These are phyloP conservation scores for Purpureocillium takamizusanense DNA, from an alignment of 2,329 filamentous ascomycete genomes.

Conservation along the genomic window DNA sequence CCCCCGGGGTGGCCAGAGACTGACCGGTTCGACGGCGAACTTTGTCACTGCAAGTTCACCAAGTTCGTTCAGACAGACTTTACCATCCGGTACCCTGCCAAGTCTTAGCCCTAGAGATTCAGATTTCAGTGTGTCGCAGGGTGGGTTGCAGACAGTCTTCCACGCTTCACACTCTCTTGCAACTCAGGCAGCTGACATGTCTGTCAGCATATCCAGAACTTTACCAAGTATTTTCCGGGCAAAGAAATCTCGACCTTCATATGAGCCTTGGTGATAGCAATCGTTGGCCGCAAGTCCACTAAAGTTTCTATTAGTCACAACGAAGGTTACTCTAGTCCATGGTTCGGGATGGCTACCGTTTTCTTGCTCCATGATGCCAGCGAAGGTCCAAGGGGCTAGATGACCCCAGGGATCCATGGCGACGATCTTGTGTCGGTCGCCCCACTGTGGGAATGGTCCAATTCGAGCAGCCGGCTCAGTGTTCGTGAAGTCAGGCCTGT, in stretches of 20 bases:
- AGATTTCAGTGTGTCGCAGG: not conserved
- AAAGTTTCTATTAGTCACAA: slow-evolving; percentile 5
- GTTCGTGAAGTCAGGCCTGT: slow-evolving; percentile 54
- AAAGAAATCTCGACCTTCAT: slow-evolving; percentile 57
- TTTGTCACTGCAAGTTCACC: slow-evolving; percentile 94
- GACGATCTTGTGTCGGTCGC: slow-evolving; percentile 85
- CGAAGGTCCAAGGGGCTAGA: slow-evolving; percentile 74
- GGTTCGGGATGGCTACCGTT: slow-evolving; percentile 35
- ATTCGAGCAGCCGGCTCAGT: slow-evolving; percentile 88
- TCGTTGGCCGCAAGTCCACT: slow-evolving; percentile 83
- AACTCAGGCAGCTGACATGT: slow-evolving; percentile 66
- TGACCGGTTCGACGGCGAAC: slow-evolving; percentile 87
- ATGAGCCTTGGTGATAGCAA: slow-evolving; percentile 84
- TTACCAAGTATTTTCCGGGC: no score
- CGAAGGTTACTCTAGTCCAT: not conserved
- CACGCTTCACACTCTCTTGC: slow-evolving; percentile 74
- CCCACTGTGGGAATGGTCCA: slow-evolving; percentile 85
- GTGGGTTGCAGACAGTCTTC: slow-evolving; percentile 50
- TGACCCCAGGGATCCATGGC: slow-evolving; percentile 96
- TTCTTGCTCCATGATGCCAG: slow-evolving; percentile 67
- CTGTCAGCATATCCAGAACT: not conserved
- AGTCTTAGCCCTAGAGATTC: slow-evolving; percentile 7
- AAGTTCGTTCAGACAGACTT: slow-evolving; percentile 75
- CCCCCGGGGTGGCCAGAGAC: slow-evolving; percentile 16
- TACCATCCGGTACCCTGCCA: slow-evolving; percentile 61